These are phyloP conservation scores for Apiotrichum laibachii DNA, from an alignment of 1,284 basidiomycete species.

Conservation along the genomic window DNA sequence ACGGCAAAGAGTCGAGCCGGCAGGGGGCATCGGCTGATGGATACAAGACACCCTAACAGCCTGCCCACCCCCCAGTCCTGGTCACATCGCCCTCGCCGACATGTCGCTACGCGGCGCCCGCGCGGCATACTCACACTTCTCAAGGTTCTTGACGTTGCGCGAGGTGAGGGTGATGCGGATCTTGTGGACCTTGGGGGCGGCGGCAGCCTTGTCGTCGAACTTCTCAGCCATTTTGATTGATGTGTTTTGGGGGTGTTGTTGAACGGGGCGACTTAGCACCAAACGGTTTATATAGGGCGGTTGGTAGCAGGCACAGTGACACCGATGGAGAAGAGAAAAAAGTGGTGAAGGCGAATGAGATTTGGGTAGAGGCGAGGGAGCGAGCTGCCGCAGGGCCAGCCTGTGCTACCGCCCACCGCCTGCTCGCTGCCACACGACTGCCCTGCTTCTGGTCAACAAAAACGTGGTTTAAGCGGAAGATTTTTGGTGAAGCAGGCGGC, in stretches of 20 bases:
- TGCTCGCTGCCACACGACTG: no score
- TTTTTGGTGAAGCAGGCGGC: no score
- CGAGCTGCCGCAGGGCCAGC: background rate
- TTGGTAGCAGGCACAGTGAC: constrained; percentile 34
- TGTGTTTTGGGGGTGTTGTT: constrained; percentile 5
- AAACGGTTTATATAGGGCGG: background rate
- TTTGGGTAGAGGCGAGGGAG: background rate
- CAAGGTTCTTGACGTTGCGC: constrained; percentile 96
- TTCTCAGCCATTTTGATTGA: constrained; percentile 83
- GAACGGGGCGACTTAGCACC: constrained; percentile 25
- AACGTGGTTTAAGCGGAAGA: no score
- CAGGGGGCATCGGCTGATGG: no score
- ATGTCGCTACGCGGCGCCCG: no score
- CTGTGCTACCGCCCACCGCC: no score
- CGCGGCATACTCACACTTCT: constrained; percentile 89
- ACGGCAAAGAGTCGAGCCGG: no score
- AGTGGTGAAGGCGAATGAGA: background rate
- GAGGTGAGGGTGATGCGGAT: constrained; percentile 99
- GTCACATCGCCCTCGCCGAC: no score
- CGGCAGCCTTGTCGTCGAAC: constrained; percentile 91
- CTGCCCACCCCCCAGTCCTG: no score
- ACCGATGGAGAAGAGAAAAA: constrained; percentile 7
- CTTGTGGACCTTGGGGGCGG: constrained; percentile 93
- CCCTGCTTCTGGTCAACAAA: no score
- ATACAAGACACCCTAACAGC: no score